Conservation (phyloP, 148 eudicot species). For the Fagopyrum homotropicum region DNA sequence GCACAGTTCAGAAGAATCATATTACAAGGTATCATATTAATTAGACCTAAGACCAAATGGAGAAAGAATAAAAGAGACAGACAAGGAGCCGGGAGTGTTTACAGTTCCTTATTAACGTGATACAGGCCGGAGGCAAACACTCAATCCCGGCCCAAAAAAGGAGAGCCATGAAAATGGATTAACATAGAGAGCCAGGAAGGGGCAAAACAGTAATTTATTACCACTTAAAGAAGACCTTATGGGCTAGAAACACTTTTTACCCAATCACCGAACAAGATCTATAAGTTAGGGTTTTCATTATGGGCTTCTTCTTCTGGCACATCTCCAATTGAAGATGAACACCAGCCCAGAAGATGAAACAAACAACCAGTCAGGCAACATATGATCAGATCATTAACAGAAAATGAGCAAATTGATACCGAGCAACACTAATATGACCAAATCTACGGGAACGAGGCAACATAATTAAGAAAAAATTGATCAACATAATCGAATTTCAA, state of each 20-base stretch:
- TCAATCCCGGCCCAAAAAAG: neutral
- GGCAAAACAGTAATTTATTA: neutral
- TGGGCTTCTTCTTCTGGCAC: no score
- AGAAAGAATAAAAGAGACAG: neutral
- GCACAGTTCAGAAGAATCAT: neutral
- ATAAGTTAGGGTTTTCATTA: no score
- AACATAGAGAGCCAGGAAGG: neutral
- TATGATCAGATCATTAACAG: neutral
- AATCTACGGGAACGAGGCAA: neutral
- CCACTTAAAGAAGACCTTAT: neutral
- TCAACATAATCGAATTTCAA: neutral
- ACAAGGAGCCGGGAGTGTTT: no score
- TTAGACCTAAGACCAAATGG: neutral
- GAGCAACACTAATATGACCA: neutral
- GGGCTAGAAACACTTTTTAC: neutral
- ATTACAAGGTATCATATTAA: neutral
- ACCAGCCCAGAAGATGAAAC: neutral
- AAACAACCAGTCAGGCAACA: neutral
- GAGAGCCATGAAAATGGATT: neutral
- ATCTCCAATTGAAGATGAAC: neutral
- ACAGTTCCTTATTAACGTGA: no score
- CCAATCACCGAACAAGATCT: neutral
- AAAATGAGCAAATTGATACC: neutral
- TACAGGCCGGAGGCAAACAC: neutral
- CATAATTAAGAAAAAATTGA: neutral